Base-by-base conservation (phyloP, 2,329 filamentous ascomycete species). In the Botryosphaeria dothidea region DNA sequence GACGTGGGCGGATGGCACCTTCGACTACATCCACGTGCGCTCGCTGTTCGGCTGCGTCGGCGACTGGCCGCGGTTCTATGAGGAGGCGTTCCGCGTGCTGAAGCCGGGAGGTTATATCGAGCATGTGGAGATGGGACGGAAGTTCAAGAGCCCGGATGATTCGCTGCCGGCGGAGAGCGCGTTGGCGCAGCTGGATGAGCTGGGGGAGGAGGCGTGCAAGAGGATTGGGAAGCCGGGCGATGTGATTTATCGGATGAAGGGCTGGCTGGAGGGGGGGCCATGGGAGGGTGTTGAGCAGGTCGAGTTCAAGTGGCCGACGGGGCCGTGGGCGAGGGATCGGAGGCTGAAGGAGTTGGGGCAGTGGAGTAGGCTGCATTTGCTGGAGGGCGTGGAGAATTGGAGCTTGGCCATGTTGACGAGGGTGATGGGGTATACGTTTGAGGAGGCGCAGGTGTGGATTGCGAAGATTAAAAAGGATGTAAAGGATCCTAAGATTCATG, bases 241-340 rank as follows among this genome's bases (percentile, higher is more conserved):
- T 23, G 73, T 80, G n/a, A 78, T 77, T 27, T 38, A 73, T 27
- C 64, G 77, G 13, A 75, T 80, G 46, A 76, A 78, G 66, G 72
- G 75, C 36, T 79, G 81, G 64, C 76, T 87, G 69, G 73, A 75
- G 3, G 81, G 83, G 11, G 84, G 81, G 0, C 86, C 85, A 0
- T 88, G 88, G 67, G 74, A 78, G 54, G 80, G 85, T 62, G 80
- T 88, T 0, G 73, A 73, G 0, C 81, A 86, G 69, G 73, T 78
- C 2, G 69, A 82, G 21, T 72, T 67, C 66, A 72, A 70, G 58
- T 6, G 82, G 78, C 69, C 71, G 1, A 67, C 72, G n/a, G 71
- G 71, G 1, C 46, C 34, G 25, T 78, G 76, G 76, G 64, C 71
- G 5, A 56, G 66, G 7, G 74, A 77, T 21, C 67, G 67, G 15